These are phyloP conservation scores for Achaetomium macrosporum DNA, from an alignment of 2,329 filamentous ascomycete genomes.

Conservation along the genomic window DNA sequence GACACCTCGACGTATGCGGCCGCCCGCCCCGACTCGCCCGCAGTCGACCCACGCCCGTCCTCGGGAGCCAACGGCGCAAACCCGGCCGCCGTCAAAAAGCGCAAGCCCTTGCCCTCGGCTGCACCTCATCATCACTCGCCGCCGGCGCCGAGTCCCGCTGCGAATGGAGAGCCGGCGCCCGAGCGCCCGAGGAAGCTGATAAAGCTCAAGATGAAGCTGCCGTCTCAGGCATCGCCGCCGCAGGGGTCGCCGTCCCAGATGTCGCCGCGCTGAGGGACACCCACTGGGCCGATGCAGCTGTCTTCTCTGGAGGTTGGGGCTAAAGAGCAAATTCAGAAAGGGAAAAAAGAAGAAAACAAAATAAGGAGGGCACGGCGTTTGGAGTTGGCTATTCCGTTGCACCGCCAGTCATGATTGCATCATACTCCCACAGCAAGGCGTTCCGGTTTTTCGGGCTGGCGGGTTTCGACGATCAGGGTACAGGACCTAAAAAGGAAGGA, in stretches of 20 bases:
- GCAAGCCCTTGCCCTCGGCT: conserved; percentile 23
- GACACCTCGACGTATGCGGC: not conserved
- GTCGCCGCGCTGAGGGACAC: too few relatives aligned
- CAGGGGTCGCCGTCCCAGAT: not conserved
- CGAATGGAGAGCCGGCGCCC: not conserved
- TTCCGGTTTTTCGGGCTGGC: conserved; percentile 5
- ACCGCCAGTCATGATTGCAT: not conserved
- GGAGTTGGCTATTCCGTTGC: not conserved
- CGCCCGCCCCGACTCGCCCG: not conserved
- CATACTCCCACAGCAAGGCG: conserved; percentile 9
- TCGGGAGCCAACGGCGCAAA: not conserved
- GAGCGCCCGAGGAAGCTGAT: conserved; percentile 16
- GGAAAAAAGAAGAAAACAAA: not conserved
- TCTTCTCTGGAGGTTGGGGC: not conserved
- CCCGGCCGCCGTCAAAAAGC: conserved; percentile 12
- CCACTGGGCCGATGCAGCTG: too few relatives aligned
- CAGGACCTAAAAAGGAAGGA: not conserved
- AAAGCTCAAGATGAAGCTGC: conserved; percentile 23
- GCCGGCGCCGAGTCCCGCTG: not conserved
- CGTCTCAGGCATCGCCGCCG: conserved; percentile 8
- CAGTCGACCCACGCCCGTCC: not conserved
- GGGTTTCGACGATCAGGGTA: not conserved
- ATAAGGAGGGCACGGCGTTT: not conserved
- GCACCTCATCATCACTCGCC: conserved; percentile 13
- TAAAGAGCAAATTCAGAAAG: not conserved